phyloP scores from a whole-genome alignment of 805 yeast genomes.

The Maudiozyma saulgeensis region DNA sequence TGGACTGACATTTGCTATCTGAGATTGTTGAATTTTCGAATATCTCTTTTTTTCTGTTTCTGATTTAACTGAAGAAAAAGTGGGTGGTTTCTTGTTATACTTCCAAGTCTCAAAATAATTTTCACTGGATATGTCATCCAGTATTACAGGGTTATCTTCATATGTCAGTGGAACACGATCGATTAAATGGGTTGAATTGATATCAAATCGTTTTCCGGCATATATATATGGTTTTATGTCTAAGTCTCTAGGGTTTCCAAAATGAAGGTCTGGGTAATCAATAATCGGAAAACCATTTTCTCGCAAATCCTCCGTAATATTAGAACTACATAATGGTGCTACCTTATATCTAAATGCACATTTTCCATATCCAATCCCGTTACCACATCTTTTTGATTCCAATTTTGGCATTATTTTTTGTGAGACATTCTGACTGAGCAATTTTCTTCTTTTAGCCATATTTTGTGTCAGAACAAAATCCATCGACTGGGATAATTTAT shows the following conservation, averaged over 20 bases:
- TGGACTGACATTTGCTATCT: conserved; percentile 31
- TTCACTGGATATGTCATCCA: conserved; percentile 1
- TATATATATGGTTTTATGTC: conserved; percentile 47
- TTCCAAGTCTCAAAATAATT: conserved; percentile 32
- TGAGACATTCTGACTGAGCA: neutral
- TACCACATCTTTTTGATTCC: neutral
- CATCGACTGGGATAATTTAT: conserved; percentile 4
- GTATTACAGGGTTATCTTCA: conserved; percentile 10
- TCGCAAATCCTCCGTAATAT: conserved; percentile 40
- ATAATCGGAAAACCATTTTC: conserved; percentile 39
- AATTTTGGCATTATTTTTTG: neutral
- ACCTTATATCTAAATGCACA: conserved; percentile 9
- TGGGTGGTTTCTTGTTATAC: conserved; percentile 42
- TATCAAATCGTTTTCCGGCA: conserved; percentile 54
- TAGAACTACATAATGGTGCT: conserved; percentile 18
- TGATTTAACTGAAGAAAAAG: conserved; percentile 28
- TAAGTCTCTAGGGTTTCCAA: conserved; percentile 42
- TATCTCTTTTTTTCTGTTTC: conserved; percentile 4
- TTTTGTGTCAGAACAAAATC: conserved; percentile 18
- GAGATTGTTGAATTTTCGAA: conserved; percentile 32
- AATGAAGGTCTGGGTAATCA: conserved; percentile 56
- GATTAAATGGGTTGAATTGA: conserved; percentile 34
- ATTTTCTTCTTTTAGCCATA: conserved; percentile 13
- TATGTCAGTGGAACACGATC: conserved; percentile 26
- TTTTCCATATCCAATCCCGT: conserved; percentile 1